A percentile compares a stretch with the other conserved stretches of the same genome.
Evolutionary conservation across 129 eudicot species (phyloP).

Genomic region (Gnaphalium uliginosum): DNA sequence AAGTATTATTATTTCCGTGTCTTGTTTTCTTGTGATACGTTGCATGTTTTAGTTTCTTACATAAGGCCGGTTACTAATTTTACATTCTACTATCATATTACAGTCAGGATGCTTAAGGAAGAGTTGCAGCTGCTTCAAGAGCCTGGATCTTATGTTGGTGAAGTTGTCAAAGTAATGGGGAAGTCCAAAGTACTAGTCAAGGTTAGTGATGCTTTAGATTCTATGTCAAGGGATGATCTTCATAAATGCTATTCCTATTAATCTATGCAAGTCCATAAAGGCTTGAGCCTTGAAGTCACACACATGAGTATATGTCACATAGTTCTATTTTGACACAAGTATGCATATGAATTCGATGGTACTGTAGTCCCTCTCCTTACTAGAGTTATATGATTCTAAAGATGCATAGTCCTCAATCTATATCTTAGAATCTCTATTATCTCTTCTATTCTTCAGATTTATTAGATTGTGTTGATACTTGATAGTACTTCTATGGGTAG

Average conservation of each 20-base stretch:
- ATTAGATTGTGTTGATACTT: neutral
- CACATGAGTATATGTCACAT: neutral
- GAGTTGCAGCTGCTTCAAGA: slow-evolving; percentile 51
- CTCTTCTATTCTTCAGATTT: neutral
- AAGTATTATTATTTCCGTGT: neutral
- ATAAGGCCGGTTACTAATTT: neutral
- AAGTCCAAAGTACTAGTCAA: slow-evolving; percentile 52
- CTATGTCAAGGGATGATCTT: neutral
- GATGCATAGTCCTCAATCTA: neutral
- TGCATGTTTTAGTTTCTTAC: neutral
- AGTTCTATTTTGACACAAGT: neutral
- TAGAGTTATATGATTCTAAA: neutral
- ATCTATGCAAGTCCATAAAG: neutral
- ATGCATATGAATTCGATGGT: neutral
- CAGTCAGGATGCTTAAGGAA: slow-evolving; percentile 58
- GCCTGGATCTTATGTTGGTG: slow-evolving; percentile 52
- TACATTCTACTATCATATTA: neutral
- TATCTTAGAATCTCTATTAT: neutral
- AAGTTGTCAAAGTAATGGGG: slow-evolving; percentile 51
- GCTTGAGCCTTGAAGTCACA: neutral
- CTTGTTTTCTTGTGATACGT: neutral
- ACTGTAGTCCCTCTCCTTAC: neutral
- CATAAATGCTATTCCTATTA: neutral
- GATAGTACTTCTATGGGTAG: neutral
- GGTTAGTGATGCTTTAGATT: slow-evolving; percentile 29